Evolutionary conservation across 805 yeast genomes (phyloP), one percentile per base, ranked within the genome.

Genomic region (Sugiyamaella boreocaroliniensis): DNA sequence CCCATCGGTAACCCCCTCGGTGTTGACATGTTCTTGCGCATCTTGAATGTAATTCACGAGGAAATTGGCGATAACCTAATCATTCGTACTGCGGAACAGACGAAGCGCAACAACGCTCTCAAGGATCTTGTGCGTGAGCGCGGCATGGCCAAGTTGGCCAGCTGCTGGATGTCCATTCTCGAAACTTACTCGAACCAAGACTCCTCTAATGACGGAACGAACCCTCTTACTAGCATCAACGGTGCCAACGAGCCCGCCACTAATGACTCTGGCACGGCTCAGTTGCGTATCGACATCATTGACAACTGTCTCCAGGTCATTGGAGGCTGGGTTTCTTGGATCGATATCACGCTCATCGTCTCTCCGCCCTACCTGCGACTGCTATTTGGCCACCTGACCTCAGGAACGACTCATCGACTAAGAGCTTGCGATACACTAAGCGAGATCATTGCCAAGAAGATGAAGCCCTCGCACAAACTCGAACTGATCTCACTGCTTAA

Each of bases 31-130:
- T 89, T 85, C 67, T 68, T 85, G 40, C 78, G 97, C 63, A 78
- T 89, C 7, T 71, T 89, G 54, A 68, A 82, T 43, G 79, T 85
- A 29, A 81, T 93, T 55, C 97, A 93, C 67, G 83, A 83, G 29
- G 97, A 90, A 69, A 89, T 93, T 60, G 99, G 96, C 34, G 99
- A 93, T 67, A 93, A 86, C 64, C 77, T 90, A 59, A 85, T 89
- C 58, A 71, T 82, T 32, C 79, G 95, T 61, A 80, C 85, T 16
- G 55, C 64, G 10, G 80, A 80, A 58, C 79, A 78, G 20, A 68
- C 76, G 14, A 83, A 82, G 45, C 79, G 87, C 61, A 87, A 86
- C 67, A 84, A 78, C 59, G 69, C 72, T 44, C 73, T 93, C 55
- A 93, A 93, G 65, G 99, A 93, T 68, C 74, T 79, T 22, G 84